Base-by-base conservation (phyloP, 805 yeast genomes). In the Metschnikowia noctiluminum region DNA sequence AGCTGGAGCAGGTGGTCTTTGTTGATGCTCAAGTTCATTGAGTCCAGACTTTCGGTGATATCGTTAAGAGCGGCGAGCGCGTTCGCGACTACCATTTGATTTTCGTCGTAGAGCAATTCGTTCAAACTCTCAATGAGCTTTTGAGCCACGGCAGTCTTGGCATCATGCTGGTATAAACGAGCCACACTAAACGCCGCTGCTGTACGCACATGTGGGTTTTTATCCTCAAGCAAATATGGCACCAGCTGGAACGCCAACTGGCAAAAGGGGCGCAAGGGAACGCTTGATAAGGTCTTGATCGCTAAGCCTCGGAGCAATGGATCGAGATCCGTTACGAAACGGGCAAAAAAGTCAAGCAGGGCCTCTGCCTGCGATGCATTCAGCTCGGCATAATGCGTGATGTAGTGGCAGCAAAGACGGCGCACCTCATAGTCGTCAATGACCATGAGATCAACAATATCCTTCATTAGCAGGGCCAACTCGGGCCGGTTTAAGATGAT, bases 401-500 rank as follows among this genome's bases (percentile, higher is more conserved):
- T 63, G 58, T 76, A 90, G 40, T 85, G 79, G 59, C 81, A 83
- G 54, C 91, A 84, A 70, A 89, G 74, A 52, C 85, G 78, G 60
- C 87, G 81, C 45, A 85, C 72, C 55, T 87, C 95, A 30, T 82
- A 50, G 65, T 89, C 96, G 55, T 77, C 77, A 28, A 56, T 64
- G 40, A 73, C 71, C 59, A 86, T 69, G n/a, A 84, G 66, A 34
- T 64, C 61, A 7, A 80, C 50, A 7, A 89, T 77, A 44, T 88
- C 95, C 1, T 84, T 82, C 59, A 84, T 79, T 46, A 92, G 62
- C 15, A 69, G 63, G 10, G 81, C 73, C 80, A 90, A 80, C 61
- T 92, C 97, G 48, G 77, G 77, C 63, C 88, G 89, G 43, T 90
- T 89, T 66, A 89, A 75, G 6, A 95, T 85, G 65, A 89, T 77